Base-by-base conservation (phyloP, 169 alveolate species). In the Neospora caninum region DNA sequence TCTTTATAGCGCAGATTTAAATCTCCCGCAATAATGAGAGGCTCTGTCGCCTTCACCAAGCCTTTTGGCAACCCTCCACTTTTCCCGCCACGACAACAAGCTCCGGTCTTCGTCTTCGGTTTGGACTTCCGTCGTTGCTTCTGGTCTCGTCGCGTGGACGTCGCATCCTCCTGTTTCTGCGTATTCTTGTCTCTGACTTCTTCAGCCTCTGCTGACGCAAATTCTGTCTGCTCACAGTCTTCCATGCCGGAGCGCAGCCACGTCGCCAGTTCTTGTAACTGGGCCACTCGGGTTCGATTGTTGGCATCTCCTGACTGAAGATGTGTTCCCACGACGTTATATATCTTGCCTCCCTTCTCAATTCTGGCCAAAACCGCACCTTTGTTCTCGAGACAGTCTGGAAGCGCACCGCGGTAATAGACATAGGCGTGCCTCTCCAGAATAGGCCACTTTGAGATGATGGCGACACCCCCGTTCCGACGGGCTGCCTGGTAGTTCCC, bases 321-420 rank as follows among this genome's bases (percentile, higher is more conserved):
- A 89, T 97, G 98, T 49, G 98, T 97, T 34, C 98, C 98, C 45
- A 97, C 95, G 36, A 97, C 95, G 92, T 97, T 96, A 80, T 95
- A 83, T 29, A 82, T 84, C 91, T 95, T 95, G 58, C 96, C 97
- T 41, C 91, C 87, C 67, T 96, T 95, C 42, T 43, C 82, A 18
- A 95, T 70, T 53, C 96, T 97, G n/a, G 97, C 96, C 82, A 96
- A 93, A 41, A 96, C 96, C 16, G 98, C 98, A 49, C 98, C 98
- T n/a, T 97, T 97, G 45, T 95, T 84, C 54, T 95, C 93, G 36
- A 95, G 94, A 49, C 92, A 83, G 49, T 97, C 97, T 0, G 97
- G 97, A 49, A 94, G 91, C 39, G 95, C 95, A 20, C 94, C 69
- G 42, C 91, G 39, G 29, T 91, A 64, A 93, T 78, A 96, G 29